Percentiles rank a stretch among this genome's conserved stretches.
These are phyloP conservation scores for Sporothrix protearum DNA, from an alignment of 2,329 filamentous ascomycete species.

Conservation along the genomic window DNA sequence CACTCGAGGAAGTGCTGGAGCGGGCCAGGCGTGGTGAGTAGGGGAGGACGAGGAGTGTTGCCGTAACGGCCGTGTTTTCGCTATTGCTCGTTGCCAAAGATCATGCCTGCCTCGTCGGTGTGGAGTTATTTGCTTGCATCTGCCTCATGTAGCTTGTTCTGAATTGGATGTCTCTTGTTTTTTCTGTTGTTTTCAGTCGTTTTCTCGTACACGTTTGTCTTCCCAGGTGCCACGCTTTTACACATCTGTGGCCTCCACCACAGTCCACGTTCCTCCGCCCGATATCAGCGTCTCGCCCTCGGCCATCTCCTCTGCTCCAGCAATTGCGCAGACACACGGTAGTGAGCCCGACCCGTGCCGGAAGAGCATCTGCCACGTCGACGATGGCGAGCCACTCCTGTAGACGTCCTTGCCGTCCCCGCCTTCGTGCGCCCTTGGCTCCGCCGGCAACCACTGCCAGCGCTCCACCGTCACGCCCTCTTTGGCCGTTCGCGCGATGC, in stretches of 20 bases:
- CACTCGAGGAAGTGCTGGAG: constrained; percentile 29
- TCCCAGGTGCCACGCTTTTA: not conserved
- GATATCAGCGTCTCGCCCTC: constrained; percentile 14
- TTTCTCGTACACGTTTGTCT: not conserved
- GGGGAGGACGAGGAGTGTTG: not conserved
- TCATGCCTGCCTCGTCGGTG: not conserved
- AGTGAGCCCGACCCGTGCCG: constrained; percentile 18
- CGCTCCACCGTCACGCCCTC: constrained; percentile 49
- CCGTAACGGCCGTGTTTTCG: too few relatives aligned
- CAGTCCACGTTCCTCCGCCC: not conserved
- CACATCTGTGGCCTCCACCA: constrained; percentile 8
- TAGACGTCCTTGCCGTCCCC: not conserved
- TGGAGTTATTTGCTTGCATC: not conserved
- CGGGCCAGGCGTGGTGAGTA: not conserved
- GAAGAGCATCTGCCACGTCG: constrained; percentile 12
- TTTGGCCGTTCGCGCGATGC: constrained; percentile 46
- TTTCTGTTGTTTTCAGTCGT: too few relatives aligned
- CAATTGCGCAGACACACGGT: constrained; percentile 16
- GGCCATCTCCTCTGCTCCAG: not conserved
- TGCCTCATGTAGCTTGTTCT: not conserved
- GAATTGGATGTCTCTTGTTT: not conserved
- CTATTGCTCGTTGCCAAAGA: not conserved
- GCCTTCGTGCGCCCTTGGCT: not conserved
- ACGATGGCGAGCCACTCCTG: not conserved
- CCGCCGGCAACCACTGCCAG: constrained; percentile 45